A percentile compares a stretch with the other conserved stretches of the same genome.
Evolutionary conservation across 352 stramenopile species (phyloP).

Genomic region (Pythium sp.): DNA sequence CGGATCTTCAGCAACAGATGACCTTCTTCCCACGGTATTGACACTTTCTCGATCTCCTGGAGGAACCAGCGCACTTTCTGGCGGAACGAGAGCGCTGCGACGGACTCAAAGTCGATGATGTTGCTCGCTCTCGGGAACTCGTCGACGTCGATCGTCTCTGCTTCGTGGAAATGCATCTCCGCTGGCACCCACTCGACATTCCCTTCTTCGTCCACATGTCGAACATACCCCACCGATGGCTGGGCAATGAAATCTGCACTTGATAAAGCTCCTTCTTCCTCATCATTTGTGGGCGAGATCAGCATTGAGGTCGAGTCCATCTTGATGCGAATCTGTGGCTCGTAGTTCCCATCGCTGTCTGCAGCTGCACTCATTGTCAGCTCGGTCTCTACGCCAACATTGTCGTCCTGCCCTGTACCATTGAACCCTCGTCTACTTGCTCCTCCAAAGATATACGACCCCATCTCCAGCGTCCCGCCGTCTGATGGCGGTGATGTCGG

Average conservation of each 20-base stretch:
- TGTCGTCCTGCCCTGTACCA: conserved; percentile 15
- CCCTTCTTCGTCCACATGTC: conserved; percentile 64
- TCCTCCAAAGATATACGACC: conserved; percentile 37
- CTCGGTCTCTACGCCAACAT: conserved; percentile 64
- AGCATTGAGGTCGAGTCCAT: conserved; percentile 16
- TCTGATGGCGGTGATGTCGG: conserved; percentile 13
- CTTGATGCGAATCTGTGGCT: conserved; percentile 51
- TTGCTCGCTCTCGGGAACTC: conserved; percentile 71
- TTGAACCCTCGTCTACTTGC: conserved; percentile 12
- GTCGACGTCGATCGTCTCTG: conserved; percentile 64
- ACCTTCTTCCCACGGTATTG: conserved; percentile 72
- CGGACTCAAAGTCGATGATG: conserved; percentile 73
- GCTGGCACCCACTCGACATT: conserved; percentile 72
- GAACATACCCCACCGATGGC: conserved; percentile 71
- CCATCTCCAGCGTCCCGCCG: conserved; percentile 22
- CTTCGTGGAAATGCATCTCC: conserved; percentile 58
- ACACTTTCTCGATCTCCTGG: conserved; percentile 72
- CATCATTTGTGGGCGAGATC: conserved; percentile 5
- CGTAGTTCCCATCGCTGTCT: conserved; percentile 36
- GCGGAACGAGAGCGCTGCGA: conserved; percentile 68
- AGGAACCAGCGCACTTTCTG: conserved; percentile 80
- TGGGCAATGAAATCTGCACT: conserved; percentile 51
- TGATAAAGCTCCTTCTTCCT: conserved; percentile 5
- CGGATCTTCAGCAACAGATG: conserved; percentile 79
- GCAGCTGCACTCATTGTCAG: conserved; percentile 52